Evolutionary conservation across 2,329 filamentous ascomycete species (phyloP), one percentile per base, ranked within the genome.

Genomic region (Teratosphaeria destructans): DNA sequence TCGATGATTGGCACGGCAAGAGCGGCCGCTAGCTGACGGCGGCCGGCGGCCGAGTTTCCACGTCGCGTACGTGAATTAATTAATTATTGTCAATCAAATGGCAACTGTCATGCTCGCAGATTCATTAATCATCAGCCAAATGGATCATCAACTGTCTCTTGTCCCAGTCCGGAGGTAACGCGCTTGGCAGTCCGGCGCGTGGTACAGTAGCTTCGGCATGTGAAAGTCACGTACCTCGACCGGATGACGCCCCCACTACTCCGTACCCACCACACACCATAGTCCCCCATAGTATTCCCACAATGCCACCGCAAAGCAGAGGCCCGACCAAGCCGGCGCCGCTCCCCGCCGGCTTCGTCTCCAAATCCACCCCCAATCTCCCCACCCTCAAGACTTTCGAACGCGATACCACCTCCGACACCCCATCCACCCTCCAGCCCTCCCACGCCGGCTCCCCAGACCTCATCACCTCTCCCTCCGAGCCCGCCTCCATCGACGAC

Each of bases 311-410:
- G 2, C 72, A 76, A 60, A 77, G 75, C 60, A 72, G 76, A 74
- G 76, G 76, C 52, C 66, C 32, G 32, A 56, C 60, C 14, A 68
- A 67, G 27, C 62, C 64, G 14, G 60, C 61, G 27, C 62, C 66
- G 3, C 65, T 74, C 2, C 75, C 74, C 27, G 55, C 68, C n/a
- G 74, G 73, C 27, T 70, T 77, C 59, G 75, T 77, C 58, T 79
- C 77, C 37, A 75, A 75, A 59, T 79, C 77, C 0, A 78, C 77
- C 2, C 77, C 78, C 5, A 78, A 78, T 59, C 68, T 79, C 1
- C 73, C 77, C 1, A 77, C 76, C 0, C 63, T 76, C n/a, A 66
- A 64, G 55, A 71, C 73, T 3, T 69, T 75, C 7, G 52, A 60
- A n/a, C 37, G 32, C 12, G 52, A 43, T 58, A 61, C 60, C 26